phyloP scores from a whole-genome alignment of 108 stramenopile species.

The Pseudonitzschia pungens region DNA sequence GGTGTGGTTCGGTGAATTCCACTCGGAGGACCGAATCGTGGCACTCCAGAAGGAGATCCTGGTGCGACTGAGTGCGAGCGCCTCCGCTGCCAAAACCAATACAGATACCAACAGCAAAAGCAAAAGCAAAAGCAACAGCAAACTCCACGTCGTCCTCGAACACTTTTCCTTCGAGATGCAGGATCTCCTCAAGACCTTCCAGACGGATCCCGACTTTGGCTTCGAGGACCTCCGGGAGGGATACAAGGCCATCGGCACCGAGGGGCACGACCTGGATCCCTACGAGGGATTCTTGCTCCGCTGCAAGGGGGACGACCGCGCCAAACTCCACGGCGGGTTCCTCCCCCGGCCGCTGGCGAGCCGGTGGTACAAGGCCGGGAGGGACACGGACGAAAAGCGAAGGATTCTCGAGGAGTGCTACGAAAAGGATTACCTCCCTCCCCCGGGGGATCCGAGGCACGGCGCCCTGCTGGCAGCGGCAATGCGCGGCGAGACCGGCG shows the following conservation, averaged over 20 bases:
- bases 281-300: slow-evolving; percentile 42
- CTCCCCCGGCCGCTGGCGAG: slow-evolving; percentile 25
- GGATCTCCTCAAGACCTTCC: slow-evolving; percentile 43
- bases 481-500: not conserved
- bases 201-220: slow-evolving; percentile 15
- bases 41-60: slow-evolving; percentile 14
- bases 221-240: slow-evolving; percentile 39
- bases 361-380: slow-evolving; percentile 26
- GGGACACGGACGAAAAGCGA: slow-evolving; percentile 8
- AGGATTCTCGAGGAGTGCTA: slow-evolving; percentile 8
- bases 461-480: not conserved
- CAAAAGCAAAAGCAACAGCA: too few species aligned
- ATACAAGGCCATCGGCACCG: slow-evolving; percentile 59
- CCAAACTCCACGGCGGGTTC: slow-evolving; percentile 29
- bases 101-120: too few species aligned
- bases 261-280: slow-evolving; percentile 54
- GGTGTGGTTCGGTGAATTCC: slow-evolving; percentile 39
- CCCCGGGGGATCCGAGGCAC: not conserved
- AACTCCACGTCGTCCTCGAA: slow-evolving; percentile 59
- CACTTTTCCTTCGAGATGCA: slow-evolving; percentile 73
- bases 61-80: too few species aligned
- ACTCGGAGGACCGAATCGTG: slow-evolving; percentile 27
- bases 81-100: too few species aligned
- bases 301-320: not conserved
- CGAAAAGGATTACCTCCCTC: not conserved